Conservation (phyloP, 768 basidiomycete genomes). For the Psilocybe cubensis region DNA sequence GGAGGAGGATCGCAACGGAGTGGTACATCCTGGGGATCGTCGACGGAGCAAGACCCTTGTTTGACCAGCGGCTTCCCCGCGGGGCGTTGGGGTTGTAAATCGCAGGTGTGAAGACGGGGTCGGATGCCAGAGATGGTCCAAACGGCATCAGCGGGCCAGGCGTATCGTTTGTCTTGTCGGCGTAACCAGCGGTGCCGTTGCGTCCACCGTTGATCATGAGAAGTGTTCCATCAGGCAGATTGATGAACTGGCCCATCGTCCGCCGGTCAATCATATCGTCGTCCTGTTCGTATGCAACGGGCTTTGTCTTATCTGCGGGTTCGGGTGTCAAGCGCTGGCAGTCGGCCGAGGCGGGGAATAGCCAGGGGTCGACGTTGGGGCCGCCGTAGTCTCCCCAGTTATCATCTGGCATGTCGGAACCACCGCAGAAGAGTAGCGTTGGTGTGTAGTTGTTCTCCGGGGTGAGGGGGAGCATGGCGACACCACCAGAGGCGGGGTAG, state of each 20-base stretch:
- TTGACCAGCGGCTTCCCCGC: conserved; percentile 77
- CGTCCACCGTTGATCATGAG: conserved; percentile 81
- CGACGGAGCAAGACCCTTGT: conserved; percentile 60
- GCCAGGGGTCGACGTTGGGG: conserved; percentile 75
- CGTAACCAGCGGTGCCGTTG: conserved; percentile 51
- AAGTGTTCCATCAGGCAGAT: conserved; percentile 77
- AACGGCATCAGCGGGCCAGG: conserved; percentile 59
- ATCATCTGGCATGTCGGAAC: conserved; percentile 72
- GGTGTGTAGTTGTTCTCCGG: conserved; percentile 87
- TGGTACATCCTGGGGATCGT: conserved; percentile 87
- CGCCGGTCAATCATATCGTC: conserved; percentile 76
- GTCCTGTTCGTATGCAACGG: conserved; percentile 65
- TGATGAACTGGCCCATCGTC: conserved; percentile 95
- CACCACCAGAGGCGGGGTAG: conserved; percentile 89
- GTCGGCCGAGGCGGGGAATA: conserved; percentile 66
- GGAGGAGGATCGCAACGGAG: conserved; percentile 86
- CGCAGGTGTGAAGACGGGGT: conserved; percentile 75
- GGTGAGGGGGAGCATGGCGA: conserved; percentile 90
- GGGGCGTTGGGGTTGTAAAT: conserved; percentile 81
- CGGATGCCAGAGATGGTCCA: conserved; percentile 76
- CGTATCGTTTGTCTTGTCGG: neutral
- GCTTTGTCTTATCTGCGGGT: conserved; percentile 66
- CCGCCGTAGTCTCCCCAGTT: conserved; percentile 78
- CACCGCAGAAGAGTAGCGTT: conserved; percentile 91
- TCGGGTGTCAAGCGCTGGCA: conserved; percentile 90